phyloP scores from a whole-genome alignment of 345 rosid species.

The Euphorbia tirucalli region DNA sequence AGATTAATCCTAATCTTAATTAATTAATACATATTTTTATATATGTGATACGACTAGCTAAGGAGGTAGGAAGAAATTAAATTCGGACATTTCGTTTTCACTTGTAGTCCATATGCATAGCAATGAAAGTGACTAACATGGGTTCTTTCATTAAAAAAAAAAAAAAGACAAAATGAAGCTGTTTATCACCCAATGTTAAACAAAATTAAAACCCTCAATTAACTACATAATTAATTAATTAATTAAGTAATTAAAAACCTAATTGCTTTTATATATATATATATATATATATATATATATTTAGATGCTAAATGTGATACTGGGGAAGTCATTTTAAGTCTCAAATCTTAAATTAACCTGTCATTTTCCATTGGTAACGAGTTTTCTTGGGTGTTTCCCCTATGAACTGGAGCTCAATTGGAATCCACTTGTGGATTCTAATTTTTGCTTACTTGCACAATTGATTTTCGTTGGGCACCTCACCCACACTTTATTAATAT shows the following conservation, averaged over 20 bases:
- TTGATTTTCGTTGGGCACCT: background rate
- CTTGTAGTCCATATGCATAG: conserved; percentile 27
- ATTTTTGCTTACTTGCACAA: background rate
- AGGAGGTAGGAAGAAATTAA: too few relatives aligned
- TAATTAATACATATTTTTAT: too few relatives aligned
- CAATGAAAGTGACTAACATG: conserved; percentile 31
- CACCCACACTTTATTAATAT: background rate
- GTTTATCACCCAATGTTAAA: conserved; percentile 9
- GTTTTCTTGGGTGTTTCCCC: conserved; percentile 30
- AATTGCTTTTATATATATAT: background rate
- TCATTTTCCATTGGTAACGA: conserved; percentile 17
- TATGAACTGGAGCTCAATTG: conserved; percentile 14
- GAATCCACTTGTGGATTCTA: background rate
- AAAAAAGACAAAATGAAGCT: conserved; percentile 39
- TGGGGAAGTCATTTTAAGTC: too few relatives aligned
- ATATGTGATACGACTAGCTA: too few relatives aligned
- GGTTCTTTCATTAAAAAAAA: conserved; percentile 14
- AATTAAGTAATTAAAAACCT: background rate
- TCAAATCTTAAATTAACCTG: background rate
- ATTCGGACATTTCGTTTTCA: conserved; percentile 3
- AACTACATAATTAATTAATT: too few relatives aligned
- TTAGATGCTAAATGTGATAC: too few relatives aligned
- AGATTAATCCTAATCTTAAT: background rate
- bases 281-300: too few relatives aligned
- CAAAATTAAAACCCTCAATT: background rate